Evolutionary conservation across 2,329 filamentous ascomycete species (phyloP).

Genomic region (Diaporthe nobilis): DNA sequence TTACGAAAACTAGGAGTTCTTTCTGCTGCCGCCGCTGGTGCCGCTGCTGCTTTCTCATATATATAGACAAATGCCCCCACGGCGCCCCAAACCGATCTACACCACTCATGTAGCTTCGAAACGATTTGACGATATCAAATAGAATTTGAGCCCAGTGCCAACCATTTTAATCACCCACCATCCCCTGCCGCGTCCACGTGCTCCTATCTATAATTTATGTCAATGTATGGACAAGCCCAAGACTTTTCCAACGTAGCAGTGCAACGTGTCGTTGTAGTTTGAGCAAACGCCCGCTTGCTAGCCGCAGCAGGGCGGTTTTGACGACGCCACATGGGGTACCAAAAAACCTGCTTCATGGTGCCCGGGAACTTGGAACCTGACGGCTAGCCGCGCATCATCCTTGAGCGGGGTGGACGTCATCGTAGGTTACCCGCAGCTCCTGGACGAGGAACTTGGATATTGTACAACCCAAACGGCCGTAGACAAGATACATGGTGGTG

Average conservation of each 20-base stretch:
- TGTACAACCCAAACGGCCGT: background rate
- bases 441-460: background rate
- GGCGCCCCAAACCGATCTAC: constrained; percentile 35
- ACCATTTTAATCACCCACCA: background rate
- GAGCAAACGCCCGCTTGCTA: constrained; percentile 2
- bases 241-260: background rate
- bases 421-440: background rate
- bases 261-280: constrained; percentile 1
- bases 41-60: constrained; percentile 13
- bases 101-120: constrained; percentile 33
- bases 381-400: constrained; percentile 22
- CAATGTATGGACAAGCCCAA: background rate
- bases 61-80: constrained; percentile 41
- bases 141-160: constrained; percentile 26
- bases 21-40: background rate
- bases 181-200: background rate
- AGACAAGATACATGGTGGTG: too few relatives aligned
- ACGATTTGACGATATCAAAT: constrained; percentile 39
- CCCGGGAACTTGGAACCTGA: constrained; percentile 34
- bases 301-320: background rate
- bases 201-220: background rate
- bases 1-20: constrained; percentile 21
- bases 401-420: constrained; percentile 31
- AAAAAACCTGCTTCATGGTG: constrained; percentile 33
- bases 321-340: background rate